Evolutionary conservation across 106 monocot genomes (phyloP), one percentile per base, ranked within the genome.

Genomic region (Dendrobium officinale): DNA sequence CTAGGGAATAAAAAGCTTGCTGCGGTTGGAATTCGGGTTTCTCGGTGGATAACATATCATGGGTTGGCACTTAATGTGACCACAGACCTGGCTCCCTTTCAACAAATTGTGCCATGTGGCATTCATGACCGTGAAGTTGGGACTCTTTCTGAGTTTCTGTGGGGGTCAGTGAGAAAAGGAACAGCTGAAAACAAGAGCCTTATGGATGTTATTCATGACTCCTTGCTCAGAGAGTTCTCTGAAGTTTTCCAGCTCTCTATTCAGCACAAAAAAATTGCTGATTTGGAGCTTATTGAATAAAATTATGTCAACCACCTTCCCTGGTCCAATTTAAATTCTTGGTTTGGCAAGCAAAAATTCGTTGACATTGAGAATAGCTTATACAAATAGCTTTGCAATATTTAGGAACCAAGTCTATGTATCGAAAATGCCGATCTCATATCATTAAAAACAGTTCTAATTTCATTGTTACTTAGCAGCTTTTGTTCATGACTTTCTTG

Each of bases 221-320:
- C 91, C 59, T 80, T 97, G 73, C 73, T 92, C 37, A 81, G 81
- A 79, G 92, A 90, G 78, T 97, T 94, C 83, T 90, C 85, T 29
- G 84, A 88, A 85, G 86, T 94, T 85, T 94, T 97, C 78, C 89
- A 92, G 81, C 76, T 97, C 22, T 92, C 91, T 77, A 85, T 91
- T 40, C 78, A 85, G 29, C 78, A 75, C 22, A 73, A 66, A 55
- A 75, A 37, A 42, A 59, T 77, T 29, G 58, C 73, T 19, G 77
- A 67, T 1, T 66, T 78, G 20, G 33, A 37, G 9, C 33, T 70
- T 11, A 37, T 37, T 6, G 37, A 11, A 37, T 13, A 27, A 13
- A 31, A 70, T 10, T 20, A 11, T 70, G 70, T 0, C 61, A 4
- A 22, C 19, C 4, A 58, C 18, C 4, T 58, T 58, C 20, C 58